Base-by-base conservation (phyloP, 164 flowering plant genomes). In the Magnolia kwangsiensis region DNA sequence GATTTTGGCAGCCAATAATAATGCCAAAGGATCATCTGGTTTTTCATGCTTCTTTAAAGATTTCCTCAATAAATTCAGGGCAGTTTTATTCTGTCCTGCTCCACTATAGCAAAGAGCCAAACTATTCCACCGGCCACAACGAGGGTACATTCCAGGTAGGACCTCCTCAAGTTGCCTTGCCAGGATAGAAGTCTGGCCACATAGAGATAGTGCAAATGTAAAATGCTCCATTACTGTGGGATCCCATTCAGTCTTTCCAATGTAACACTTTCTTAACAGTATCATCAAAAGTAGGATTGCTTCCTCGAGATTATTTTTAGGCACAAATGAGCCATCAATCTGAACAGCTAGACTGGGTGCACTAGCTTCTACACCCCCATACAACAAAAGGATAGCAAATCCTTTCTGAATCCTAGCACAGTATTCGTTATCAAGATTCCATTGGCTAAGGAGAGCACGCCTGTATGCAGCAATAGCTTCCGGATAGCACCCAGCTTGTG, bases 271-370 rank as follows among this genome's bases (percentile, higher is more conserved):
- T 80, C 88, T 88, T 84, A 92, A 72, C 71, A 94, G 88, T 82
- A 96, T 88, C 97, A 94, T 88, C 81, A 96, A 82, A 69, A 96
- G 88, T 50, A 96, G 84, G 82, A 91, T 88, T 69, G 98, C 93
- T 81, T 96, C 99, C 82, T 96, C 98, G 63, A 96, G 77, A 86
- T 92, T 96, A 80, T 89, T 90, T 86, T 81, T 88, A 2, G 98
- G 98, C 18, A 94, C 86, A 84, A 86, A 96, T 7, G 96, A 87
- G 49, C 92, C 90, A 23, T 94, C 97, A 74, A 84, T 75, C 80
- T 90, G 97, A 67, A 81, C 87, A 74, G 87, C 93, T 77, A 91
- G 84, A 84, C 91, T 90, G 29, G 97, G 98, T 76, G 98, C 88
- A n/a, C 83, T 76, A 72, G 91, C 97, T 80, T 96, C 97, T 21